Percentiles rank a stretch among this genome's conserved stretches.
These are phyloP conservation scores for Haberlea rhodopensis DNA, from an alignment of 257 asterid genomes.

Conservation along the genomic window DNA sequence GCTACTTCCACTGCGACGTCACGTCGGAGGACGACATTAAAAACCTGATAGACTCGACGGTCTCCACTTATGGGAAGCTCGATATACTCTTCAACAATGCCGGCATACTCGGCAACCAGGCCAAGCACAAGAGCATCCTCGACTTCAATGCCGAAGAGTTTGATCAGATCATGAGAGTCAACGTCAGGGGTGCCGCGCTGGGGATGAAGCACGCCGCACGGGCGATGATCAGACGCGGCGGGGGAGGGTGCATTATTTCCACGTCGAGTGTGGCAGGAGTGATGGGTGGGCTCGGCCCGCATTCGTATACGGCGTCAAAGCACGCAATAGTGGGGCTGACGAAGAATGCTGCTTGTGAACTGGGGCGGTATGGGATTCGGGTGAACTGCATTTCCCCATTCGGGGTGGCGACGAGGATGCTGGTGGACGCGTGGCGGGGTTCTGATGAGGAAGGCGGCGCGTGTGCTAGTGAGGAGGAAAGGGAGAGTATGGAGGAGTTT, in stretches of 20 bases:
- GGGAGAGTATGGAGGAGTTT: constrained; percentile 65
- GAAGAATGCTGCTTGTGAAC: constrained; percentile 72
- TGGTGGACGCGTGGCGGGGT: constrained; percentile 63
- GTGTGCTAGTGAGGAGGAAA: constrained; percentile 36
- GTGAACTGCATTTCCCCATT: constrained; percentile 87
- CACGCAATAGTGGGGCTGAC: constrained; percentile 78
- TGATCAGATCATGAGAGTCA: constrained; percentile 61
- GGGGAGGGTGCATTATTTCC: constrained; percentile 64
- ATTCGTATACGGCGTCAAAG: constrained; percentile 82
- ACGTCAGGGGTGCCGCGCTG: constrained; percentile 62
- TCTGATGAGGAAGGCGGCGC: constrained; percentile 23
- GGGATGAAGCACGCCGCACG: constrained; percentile 91
- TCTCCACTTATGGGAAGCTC: constrained; percentile 45
- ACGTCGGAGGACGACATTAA: constrained; percentile 56
- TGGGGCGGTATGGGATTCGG: constrained; percentile 68
- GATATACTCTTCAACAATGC: constrained; percentile 79
- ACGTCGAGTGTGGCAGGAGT: constrained; percentile 77
- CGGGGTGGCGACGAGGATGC: constrained; percentile 88
- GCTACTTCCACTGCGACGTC: constrained; percentile 63
- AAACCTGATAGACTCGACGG: constrained; percentile 37
- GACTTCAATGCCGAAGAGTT: constrained; percentile 67
- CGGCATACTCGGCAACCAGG: constrained; percentile 68
- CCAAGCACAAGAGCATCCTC: constrained; percentile 63
- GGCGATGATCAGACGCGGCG: constrained; percentile 48
- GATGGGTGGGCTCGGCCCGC: constrained; percentile 75